These are phyloP conservation scores for Dryas octopetala DNA, from an alignment of 306 rosid genomes.

Conservation along the genomic window DNA sequence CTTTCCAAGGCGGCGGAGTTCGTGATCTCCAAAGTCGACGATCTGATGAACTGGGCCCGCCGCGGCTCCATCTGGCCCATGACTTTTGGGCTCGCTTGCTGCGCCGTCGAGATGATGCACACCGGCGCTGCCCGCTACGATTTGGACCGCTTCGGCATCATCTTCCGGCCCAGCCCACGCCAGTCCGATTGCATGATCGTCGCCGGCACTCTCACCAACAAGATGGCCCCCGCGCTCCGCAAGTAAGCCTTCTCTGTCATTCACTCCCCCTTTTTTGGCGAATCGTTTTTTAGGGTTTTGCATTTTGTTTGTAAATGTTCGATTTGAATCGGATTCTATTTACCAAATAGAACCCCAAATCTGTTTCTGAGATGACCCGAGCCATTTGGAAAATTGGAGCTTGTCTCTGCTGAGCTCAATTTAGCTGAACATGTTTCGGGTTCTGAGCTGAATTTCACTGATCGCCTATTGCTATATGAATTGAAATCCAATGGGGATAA, in stretches of 20 bases:
- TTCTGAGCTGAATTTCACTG: too few relatives aligned
- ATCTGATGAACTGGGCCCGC: constrained; percentile 96
- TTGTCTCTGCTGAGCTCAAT: neutral
- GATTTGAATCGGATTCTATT: neutral
- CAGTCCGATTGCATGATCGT: constrained; percentile 97
- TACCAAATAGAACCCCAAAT: neutral
- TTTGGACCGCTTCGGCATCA: constrained; percentile 88
- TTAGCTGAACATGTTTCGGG: neutral
- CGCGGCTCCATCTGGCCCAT: constrained; percentile 95
- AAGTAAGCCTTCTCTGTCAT: constrained; percentile 41
- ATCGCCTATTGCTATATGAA: neutral
- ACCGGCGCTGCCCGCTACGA: constrained; percentile 95
- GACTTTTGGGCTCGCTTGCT: constrained; percentile 98
- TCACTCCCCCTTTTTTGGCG: neutral
- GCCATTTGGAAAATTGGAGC: neutral
- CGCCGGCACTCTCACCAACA: constrained; percentile 97
- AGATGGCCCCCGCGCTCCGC: constrained; percentile 99
- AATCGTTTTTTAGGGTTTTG: neutral
- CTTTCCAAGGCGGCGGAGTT: constrained; percentile 80
- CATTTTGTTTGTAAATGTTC: neutral
- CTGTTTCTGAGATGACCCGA: neutral
- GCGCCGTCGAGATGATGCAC: constrained; percentile 99
- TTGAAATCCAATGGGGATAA: neutral
- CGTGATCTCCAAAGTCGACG: constrained; percentile 90
- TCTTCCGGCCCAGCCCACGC: constrained; percentile 96